Evolutionary conservation across 2,329 filamentous ascomycete genomes (phyloP), one percentile per base, ranked within the genome.

Genomic region (Penicillium sp.): DNA sequence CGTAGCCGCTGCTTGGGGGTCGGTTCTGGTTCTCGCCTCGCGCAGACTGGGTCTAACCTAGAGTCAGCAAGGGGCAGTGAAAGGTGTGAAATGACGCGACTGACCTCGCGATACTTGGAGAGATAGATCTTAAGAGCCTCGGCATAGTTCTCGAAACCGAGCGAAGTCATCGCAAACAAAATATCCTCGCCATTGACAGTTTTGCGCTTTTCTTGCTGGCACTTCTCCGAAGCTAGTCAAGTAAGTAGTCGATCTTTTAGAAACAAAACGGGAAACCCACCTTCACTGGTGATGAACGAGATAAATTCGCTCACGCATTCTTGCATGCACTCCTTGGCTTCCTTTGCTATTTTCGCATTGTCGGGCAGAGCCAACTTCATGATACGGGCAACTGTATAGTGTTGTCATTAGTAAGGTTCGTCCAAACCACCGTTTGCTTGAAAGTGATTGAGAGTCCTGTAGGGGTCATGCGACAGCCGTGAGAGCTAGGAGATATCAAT

Each of bases 281-380:
- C 94, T 82, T 99, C 94, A 74, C 93, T 97, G 33, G 94, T 99
- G 71, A 99, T 97, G 81, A 99, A 99, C 6, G 90, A 96, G 79
- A 99, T 99, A 75, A 99, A 99, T 77, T 99, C 94, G 85, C 92
- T 96, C 53, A 99, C 94, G 70, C 94, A 99, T 75, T 99, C 94
- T 75, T 99, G 94, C 94, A 99, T 97, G 77, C 94, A 99, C 73
- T 99, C 94, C 75, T 99, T 99, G 51, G 94, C 94, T 72, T 99
- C 94, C 72, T 99, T 99, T 54, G 92, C 92, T 57, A 99, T 99
- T 77, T 99, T 99, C 63, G 94, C 94, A 70, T 99, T 99, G 62
- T 99, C 94, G 47, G 94, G 94, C 45, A 99, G 81, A 6, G 94
- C 94, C 66, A 91, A 88, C 76, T 99, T 99, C 94, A 99, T 99